These are phyloP conservation scores for Dioscorea zingiberensis DNA, from an alignment of 106 monocot genomes.

Conservation along the genomic window DNA sequence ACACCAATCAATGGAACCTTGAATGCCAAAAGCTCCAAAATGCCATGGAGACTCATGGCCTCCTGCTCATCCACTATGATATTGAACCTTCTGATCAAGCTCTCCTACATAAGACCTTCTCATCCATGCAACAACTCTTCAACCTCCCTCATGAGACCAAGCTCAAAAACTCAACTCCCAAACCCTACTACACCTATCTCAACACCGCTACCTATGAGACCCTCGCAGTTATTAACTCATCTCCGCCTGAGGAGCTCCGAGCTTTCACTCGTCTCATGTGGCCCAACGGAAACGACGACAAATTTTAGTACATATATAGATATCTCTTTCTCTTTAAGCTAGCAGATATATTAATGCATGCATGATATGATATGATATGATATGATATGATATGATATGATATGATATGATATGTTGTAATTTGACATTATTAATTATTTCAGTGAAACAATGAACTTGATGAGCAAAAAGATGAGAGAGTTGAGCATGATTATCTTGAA, in stretches of 20 bases:
- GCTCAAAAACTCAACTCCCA: no score
- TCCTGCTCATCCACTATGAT: no score
- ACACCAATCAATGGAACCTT: no score
- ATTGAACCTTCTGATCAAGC: no score
- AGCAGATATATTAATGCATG: no score
- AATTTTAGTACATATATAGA: not conserved
- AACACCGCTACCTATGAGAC: not conserved
- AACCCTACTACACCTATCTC: no score
- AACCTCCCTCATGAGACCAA: no score
- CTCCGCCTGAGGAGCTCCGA: not conserved
- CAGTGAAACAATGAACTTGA: not conserved
- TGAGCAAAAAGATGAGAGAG: conserved; percentile 10
- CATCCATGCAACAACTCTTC: no score
- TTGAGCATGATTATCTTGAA: not conserved
- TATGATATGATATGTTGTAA: not conserved
- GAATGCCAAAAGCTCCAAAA: no score
- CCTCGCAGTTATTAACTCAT: not conserved
- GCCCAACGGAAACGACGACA: not conserved
- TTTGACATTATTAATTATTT: not conserved
- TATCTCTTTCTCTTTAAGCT: not conserved
- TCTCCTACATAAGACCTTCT: no score
- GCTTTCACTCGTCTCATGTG: conserved; percentile 5
- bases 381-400: not conserved
- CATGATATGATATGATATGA: not conserved
- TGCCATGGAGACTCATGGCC: no score